Conservation (phyloP, 441 rosid genomes). For the Monsonia emarginata region DNA sequence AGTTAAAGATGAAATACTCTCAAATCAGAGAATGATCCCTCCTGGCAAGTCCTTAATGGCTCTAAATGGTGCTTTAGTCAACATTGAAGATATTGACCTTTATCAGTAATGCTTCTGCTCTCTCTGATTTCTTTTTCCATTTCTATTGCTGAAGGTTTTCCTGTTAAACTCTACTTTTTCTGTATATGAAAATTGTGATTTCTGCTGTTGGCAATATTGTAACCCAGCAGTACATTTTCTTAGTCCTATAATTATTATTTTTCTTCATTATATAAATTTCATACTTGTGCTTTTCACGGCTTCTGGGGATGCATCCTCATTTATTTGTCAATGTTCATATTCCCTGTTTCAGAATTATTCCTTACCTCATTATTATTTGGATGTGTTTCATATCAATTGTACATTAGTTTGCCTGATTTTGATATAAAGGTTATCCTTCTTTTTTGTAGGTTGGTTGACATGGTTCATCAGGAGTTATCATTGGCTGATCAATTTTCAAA, state of each 20-base stretch:
- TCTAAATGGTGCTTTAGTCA: constrained; percentile 91
- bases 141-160: neutral
- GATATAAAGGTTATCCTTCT: neutral
- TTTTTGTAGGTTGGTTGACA: constrained; percentile 63
- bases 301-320: constrained; percentile 2
- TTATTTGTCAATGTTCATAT: neutral
- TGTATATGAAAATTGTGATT: neutral
- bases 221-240: neutral
- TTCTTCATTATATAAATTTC: constrained; percentile 6
- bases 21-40: constrained; percentile 92
- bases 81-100: constrained; percentile 89
- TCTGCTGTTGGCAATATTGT: neutral
- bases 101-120: constrained; percentile 55
- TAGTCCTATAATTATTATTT: neutral
- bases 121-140: constrained; percentile 13
- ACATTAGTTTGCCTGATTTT: constrained; percentile 13
- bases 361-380: neutral
- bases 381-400: neutral
- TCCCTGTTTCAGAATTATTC: neutral
- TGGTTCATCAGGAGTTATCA: constrained; percentile 81
- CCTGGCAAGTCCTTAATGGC: constrained; percentile 97
- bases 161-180: neutral
- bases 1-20: constrained; percentile 84
- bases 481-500: constrained; percentile 85
- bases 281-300: neutral